A percentile compares a stretch with the other conserved stretches of the same genome.
phyloP scores from a whole-genome alignment of 352 stramenopile genomes.

The Saprolegnia parasitica region DNA sequence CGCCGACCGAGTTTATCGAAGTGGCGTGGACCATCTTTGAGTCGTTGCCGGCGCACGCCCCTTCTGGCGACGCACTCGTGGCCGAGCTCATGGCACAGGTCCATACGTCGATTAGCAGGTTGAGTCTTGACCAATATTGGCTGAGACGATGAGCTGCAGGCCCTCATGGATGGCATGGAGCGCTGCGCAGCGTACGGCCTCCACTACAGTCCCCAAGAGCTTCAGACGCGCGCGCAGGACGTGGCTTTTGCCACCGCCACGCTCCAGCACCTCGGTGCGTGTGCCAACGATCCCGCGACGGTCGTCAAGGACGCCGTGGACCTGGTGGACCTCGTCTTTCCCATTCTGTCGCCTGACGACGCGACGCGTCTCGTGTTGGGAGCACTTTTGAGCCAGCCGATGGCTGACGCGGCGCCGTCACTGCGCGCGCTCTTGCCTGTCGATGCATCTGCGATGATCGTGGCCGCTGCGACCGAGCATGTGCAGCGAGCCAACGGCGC shows the following conservation, averaged over 20 bases:
- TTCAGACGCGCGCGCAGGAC: neutral
- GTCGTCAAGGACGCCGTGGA: constrained; percentile 6
- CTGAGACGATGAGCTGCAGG: constrained; percentile 16
- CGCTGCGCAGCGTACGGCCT: constrained; percentile 1
- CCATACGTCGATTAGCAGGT: neutral
- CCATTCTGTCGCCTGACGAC: neutral
- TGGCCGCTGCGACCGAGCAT: neutral
- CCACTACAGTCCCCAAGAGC: constrained; percentile 3
- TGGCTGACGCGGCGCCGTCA: neutral
- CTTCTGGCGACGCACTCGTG: neutral
- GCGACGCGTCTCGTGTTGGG: neutral
- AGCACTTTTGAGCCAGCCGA: neutral
- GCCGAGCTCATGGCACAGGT: constrained; percentile 2
- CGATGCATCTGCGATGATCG: neutral
- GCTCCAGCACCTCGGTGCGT: neutral
- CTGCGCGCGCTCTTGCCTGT: neutral
- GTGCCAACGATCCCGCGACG: neutral
- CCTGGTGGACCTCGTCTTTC: constrained; percentile 6
- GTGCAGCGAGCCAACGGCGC: constrained; percentile 8
- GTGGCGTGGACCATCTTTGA: constrained; percentile 25
- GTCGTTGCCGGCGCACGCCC: constrained; percentile 12
- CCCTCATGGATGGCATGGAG: constrained; percentile 24
- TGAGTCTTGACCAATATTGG: too few relatives aligned
- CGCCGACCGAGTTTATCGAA: constrained; percentile 9
- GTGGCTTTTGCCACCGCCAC: neutral